A percentile compares a stretch with the other conserved stretches of the same genome.
These are phyloP conservation scores for Nephelium lappaceum DNA, from an alignment of 345 rosid species.

Conservation along the genomic window DNA sequence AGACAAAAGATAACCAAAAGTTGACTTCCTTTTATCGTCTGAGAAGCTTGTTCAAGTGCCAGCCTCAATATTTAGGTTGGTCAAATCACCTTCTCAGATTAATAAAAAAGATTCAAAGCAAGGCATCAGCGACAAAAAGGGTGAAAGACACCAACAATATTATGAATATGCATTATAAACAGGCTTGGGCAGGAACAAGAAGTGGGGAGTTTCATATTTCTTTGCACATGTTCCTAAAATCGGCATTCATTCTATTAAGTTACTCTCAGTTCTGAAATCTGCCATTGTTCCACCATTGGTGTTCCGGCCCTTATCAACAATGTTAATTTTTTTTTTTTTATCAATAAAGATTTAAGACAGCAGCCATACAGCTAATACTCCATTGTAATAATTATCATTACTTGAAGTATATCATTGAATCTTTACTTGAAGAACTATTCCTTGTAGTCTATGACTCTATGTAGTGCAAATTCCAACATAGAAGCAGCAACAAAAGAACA, in stretches of 20 bases:
- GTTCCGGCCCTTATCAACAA: too few relatives aligned
- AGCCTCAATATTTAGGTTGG: too few relatives aligned
- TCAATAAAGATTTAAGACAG: not conserved
- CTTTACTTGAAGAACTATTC: not conserved
- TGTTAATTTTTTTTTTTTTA: too few relatives aligned
- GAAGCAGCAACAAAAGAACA: not conserved
- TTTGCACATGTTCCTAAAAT: too few relatives aligned
- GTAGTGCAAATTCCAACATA: not conserved
- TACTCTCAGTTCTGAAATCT: too few relatives aligned
- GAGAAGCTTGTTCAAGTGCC: too few relatives aligned
- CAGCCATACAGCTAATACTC: not conserved
- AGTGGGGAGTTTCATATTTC: too few relatives aligned
- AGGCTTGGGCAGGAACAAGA: too few relatives aligned
- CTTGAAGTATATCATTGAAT: constrained; percentile 4
- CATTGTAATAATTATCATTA: not conserved
- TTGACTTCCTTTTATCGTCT: too few relatives aligned
- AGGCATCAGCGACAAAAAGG: not conserved
- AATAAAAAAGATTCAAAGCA: not conserved
- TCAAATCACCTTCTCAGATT: too few relatives aligned
- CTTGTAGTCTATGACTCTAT: not conserved
- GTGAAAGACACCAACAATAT: not conserved
- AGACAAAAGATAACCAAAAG: not conserved
- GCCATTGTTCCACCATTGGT: too few relatives aligned
- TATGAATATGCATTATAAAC: not conserved
- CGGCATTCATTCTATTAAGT: too few relatives aligned